Percentiles rank a stretch among this genome's conserved stretches.
These are phyloP conservation scores for Yamagishiella unicocca DNA, from an alignment of 139 green algal species.

Conservation along the genomic window DNA sequence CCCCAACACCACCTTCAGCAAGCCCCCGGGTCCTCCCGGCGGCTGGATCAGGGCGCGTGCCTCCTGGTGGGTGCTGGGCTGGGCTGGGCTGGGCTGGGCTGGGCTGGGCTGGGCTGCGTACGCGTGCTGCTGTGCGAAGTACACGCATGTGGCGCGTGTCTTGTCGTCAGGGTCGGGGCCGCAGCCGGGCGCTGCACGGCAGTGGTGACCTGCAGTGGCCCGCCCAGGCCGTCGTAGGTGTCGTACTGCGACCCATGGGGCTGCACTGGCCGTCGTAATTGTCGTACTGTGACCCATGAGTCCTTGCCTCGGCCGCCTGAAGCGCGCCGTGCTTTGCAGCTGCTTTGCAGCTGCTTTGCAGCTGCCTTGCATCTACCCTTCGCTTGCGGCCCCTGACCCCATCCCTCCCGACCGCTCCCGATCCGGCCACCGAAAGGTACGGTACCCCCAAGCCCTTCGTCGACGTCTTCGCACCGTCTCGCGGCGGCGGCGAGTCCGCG, in stretches of 20 bases:
- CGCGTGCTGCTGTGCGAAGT: too few relatives aligned
- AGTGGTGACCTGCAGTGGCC: too few relatives aligned
- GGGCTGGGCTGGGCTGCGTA: too few relatives aligned
- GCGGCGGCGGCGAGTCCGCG: slow-evolving; percentile 31
- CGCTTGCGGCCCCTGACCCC: not conserved
- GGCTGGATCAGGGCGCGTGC: slow-evolving; percentile 34
- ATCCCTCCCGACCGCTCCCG: not conserved
- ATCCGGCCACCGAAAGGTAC: slow-evolving; percentile 4
- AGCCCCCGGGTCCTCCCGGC: not conserved
- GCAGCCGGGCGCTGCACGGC: too few relatives aligned
- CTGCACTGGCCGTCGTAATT: too few relatives aligned
- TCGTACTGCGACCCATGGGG: too few relatives aligned
- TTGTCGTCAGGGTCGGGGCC: too few relatives aligned
- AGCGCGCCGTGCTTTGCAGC: not conserved
- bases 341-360: not conserved
- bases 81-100: too few relatives aligned
- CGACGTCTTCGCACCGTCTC: slow-evolving; percentile 2
- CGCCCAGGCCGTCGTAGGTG: too few relatives aligned
- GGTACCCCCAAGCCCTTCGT: slow-evolving; percentile 40
- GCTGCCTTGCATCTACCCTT: too few relatives aligned
- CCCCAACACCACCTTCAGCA: slow-evolving; percentile 16
- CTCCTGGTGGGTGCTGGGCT: too few relatives aligned
- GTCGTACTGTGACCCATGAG: not conserved
- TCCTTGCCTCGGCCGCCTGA: not conserved
- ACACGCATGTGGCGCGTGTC: too few relatives aligned